Evolutionary conservation across 129 eudicot species (phyloP), one percentile per base, ranked within the genome.

Genomic region (Artemisia argyi): DNA sequence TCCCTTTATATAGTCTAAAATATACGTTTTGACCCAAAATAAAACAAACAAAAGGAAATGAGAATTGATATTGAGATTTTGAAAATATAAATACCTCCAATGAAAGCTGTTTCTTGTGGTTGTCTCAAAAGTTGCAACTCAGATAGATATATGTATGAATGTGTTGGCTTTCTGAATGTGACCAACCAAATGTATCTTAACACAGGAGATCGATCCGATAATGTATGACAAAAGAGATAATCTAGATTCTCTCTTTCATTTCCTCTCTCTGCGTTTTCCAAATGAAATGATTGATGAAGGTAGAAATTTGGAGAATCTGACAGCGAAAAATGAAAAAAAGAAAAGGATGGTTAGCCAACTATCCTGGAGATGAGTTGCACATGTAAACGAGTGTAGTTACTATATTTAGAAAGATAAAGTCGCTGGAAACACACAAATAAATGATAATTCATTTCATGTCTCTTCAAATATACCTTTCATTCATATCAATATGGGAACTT

Each of bases 261-360:
- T 44, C 51, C 67, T 47, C n/a, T 66, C 39, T 75, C 28, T 26
- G 46, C 61, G 39, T 58, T 76, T 48, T 32, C 55, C 61, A 58
- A 76, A 58, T 61, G 44, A 66, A 10, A 18, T 61, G 47, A 30
- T 39, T 12, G 61, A 18, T 30, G 73, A 75, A 65, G 78, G 28
- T 63, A 73, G 28, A 47, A 32, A 58, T 8, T 58, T 57, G 61
- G 61, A 76, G 68, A 76, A 46, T 67, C 69, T 47, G 74, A 76
- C 61, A 61, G 20, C 11, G 11, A 39, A 39, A 39, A 39, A 39
- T 39, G 10, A 39, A 14, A 30, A 47, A 67, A 67, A 76, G 15
- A 32, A 69, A 69, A 77, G 65, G 57, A 52, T 24, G 76, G 71
- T 22, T 11, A 19, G 35, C 54, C 74, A 53, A 54, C 17, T 17